These are phyloP conservation scores for Phialophora expanda DNA, from an alignment of 2,329 filamentous ascomycete species.

Conservation along the genomic window DNA sequence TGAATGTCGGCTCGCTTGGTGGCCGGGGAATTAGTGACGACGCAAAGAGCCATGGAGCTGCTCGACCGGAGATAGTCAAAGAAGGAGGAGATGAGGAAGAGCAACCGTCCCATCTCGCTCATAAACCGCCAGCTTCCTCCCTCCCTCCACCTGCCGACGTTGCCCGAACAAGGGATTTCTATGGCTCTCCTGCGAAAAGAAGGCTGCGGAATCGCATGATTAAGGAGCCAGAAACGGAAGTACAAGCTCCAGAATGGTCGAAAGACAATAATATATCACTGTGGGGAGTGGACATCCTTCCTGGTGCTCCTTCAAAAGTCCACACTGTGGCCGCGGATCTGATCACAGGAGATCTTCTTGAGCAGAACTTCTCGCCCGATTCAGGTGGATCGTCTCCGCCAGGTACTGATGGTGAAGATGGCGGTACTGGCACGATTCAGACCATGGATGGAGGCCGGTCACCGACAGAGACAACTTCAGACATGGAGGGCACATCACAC, in stretches of 20 bases:
- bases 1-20: conserved; percentile 20
- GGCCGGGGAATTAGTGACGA: conserved; percentile 21
- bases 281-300: conserved; percentile 21
- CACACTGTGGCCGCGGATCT: conserved; percentile 30
- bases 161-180: conserved; percentile 20
- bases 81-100: conserved; percentile 15
- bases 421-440: neutral
- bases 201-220: conserved; percentile 31
- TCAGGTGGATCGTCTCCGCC: conserved; percentile 16
- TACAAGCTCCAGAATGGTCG: conserved; percentile 35
- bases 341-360: conserved; percentile 28
- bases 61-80: conserved; percentile 22
- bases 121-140: conserved; percentile 5
- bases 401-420: conserved; percentile 5
- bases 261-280: conserved; percentile 31
- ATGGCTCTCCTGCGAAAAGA: conserved; percentile 33
- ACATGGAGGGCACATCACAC: neutral
- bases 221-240: conserved; percentile 22
- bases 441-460: neutral
- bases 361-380: conserved; percentile 17
- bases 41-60: conserved; percentile 12
- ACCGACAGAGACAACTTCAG: conserved; percentile 1
- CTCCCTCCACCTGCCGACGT: conserved; percentile 16
- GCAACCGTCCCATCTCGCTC: conserved; percentile 8
- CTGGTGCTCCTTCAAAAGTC: conserved; percentile 20